Base-by-base conservation (phyloP, 768 basidiomycete species). In the Asterophora parasitica region DNA sequence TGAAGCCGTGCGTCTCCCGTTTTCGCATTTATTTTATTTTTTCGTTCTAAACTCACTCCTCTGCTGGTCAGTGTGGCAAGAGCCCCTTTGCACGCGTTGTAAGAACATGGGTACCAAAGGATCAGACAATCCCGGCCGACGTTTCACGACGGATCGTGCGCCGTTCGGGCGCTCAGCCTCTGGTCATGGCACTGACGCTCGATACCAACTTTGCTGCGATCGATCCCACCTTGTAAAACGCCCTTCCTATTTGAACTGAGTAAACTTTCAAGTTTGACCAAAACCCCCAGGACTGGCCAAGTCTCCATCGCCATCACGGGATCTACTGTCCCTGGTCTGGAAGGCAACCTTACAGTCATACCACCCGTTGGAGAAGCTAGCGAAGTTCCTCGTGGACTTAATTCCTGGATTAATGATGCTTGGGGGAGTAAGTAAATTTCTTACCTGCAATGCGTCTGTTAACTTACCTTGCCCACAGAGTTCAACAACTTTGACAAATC, bases 1-100 rank as follows among this genome's bases (percentile, higher is more conserved):
- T 1, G 70, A 79, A 50, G 65, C 60, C 37, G 79, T 79, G 49
- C 37, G 72, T n/a, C 65, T 38, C 4, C 9, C 43, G 10, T 30
- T 30, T 30, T 30, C n/a, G n/a, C n/a, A n/a, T 30, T 30, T 30
- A 5, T 10, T 30, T 30, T 30, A 5, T 30, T 10, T 30, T 13
- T 28, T 37, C 3, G 11, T 20, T 17, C 37, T 28, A 23, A 5
- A 12, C 30, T 37, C 40, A 7, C 37, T 12, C 5, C 26, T 37
- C 19, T 4, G n/a, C 26, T 19, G 27, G 10, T 26, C 49, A 74
- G 72, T 73, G 71, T 42, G 69, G 71, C 2, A 54, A 58, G 43
- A 64, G 56, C 38, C 61, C 69, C 6, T 65, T 65, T 44, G 64
- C 61, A 6, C 55, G 58, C 15, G 52, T 75, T 36, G 65, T 64